These are phyloP conservation scores for Zoysia matrella DNA, from an alignment of 202 grass and related monocot genomes.

Conservation along the genomic window DNA sequence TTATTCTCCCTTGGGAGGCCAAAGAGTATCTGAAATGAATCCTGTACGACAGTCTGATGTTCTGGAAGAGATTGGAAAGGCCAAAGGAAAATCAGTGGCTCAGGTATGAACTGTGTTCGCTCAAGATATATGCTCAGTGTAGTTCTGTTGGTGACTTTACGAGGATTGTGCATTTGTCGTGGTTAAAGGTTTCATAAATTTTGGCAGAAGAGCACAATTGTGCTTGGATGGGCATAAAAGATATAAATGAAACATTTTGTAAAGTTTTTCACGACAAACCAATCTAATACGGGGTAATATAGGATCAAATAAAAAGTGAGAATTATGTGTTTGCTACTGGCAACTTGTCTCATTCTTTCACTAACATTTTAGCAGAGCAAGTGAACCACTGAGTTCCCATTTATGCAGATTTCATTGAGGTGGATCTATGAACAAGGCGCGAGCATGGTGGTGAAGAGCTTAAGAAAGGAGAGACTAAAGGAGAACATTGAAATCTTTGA, in stretches of 20 bases:
- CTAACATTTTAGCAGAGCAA: not conserved
- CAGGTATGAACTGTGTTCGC: slow-evolving; percentile 44
- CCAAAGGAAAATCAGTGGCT: slow-evolving; percentile 58
- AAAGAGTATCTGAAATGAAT: slow-evolving; percentile 30
- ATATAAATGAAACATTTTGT: not conserved
- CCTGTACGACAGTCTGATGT: slow-evolving; percentile 50
- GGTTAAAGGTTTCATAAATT: not conserved
- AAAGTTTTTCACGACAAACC: not conserved
- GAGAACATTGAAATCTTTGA: slow-evolving; percentile 57
- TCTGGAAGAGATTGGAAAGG: slow-evolving; percentile 53
- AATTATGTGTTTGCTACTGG: not conserved
- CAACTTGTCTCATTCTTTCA: not conserved
- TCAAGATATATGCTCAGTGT: not conserved
- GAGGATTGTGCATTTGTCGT: not conserved
- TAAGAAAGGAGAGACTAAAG: slow-evolving; percentile 50
- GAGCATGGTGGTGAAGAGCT: slow-evolving; percentile 57
- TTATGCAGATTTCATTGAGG: slow-evolving; percentile 57
- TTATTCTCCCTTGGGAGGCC: slow-evolving; percentile 64
- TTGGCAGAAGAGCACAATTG: not conserved
- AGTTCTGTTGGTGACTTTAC: slow-evolving; percentile 3
- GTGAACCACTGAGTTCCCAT: not conserved
- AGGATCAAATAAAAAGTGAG: not conserved
- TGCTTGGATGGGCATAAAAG: not conserved
- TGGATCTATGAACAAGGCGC: slow-evolving; percentile 75
- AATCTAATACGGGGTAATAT: not conserved